These are phyloP conservation scores for Besnoitia besnoiti DNA, from an alignment of 169 alveolate genomes.

Conservation along the genomic window DNA sequence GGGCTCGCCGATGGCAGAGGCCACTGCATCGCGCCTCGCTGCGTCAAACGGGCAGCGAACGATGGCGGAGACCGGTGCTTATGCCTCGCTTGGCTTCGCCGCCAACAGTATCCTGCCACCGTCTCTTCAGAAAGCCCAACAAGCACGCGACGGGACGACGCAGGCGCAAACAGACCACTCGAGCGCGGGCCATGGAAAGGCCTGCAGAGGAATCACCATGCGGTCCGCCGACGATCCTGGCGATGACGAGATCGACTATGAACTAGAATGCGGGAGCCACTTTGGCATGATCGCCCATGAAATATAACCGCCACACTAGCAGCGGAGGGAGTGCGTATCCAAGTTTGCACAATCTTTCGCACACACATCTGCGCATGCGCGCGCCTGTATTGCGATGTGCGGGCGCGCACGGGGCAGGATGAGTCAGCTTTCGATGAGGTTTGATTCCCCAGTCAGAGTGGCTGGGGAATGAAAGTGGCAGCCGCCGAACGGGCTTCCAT, in stretches of 20 bases:
- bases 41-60: too few species aligned
- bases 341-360: too few species aligned
- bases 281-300: constrained; percentile 29
- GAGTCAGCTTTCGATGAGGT: too few species aligned
- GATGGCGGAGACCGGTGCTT: not conserved
- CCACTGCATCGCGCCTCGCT: too few species aligned
- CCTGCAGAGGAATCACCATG: constrained; percentile 23
- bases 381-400: too few species aligned
- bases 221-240: not conserved
- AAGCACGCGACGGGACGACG: not conserved
- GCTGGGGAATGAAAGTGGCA: too few species aligned
- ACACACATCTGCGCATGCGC: too few species aligned
- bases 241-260: constrained; percentile 30
- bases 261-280: constrained; percentile 31
- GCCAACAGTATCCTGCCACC: not conserved
- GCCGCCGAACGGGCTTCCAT: too few species aligned
- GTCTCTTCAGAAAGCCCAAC: not conserved
- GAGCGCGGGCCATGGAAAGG: not conserved
- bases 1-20: not conserved
- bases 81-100: not conserved
- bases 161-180: not conserved
- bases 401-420: too few species aligned
- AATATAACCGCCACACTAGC: too few species aligned
- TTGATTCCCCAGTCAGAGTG: too few species aligned
- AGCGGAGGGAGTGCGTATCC: too few species aligned